Evolutionary conservation across 1,139 yeast species (phyloP).

Genomic region (Suhomyces bribrorum): DNA sequence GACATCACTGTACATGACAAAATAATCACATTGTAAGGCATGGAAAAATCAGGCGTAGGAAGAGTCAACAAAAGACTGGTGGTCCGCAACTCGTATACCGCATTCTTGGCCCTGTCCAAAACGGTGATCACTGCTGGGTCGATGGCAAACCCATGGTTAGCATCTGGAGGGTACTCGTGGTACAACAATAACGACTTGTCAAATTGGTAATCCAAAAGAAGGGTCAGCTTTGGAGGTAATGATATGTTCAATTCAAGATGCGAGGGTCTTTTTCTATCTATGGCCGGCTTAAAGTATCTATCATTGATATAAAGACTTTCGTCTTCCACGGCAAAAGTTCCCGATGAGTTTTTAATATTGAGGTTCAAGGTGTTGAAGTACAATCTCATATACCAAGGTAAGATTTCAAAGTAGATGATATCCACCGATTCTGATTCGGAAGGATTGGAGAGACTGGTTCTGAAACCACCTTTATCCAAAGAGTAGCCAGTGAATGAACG

Average conservation of each 20-base stretch:
- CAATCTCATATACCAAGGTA: constrained; percentile 93
- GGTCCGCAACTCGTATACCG: constrained; percentile 67
- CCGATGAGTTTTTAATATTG: constrained; percentile 19
- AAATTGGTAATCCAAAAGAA: constrained; percentile 72
- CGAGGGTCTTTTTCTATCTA: constrained; percentile 79
- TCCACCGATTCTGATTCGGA: constrained; percentile 41
- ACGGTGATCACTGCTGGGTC: constrained; percentile 84
- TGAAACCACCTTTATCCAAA: constrained; percentile 86
- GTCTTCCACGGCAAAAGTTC: constrained; percentile 17
- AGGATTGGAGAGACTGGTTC: constrained; percentile 75
- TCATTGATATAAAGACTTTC: constrained; percentile 46
- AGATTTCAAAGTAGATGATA: constrained; percentile 71
- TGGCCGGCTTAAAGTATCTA: constrained; percentile 71
- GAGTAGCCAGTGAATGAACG: constrained; percentile 91
- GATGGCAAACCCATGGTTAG: constrained; percentile 95
- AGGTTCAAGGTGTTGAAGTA: constrained; percentile 68
- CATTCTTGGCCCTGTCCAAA: constrained; percentile 20
- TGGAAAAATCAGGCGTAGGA: constrained; percentile 97
- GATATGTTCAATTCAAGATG: constrained; percentile 70
- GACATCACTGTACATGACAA: constrained; percentile 94
- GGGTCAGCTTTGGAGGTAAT: constrained; percentile 64
- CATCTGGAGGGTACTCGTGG: constrained; percentile 98
- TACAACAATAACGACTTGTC: constrained; percentile 83
- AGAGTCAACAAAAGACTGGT: constrained; percentile 80
- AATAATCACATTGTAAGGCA: constrained; percentile 98